phyloP scores from a whole-genome alignment of 306 rosid species.

The Echinosophora koreensis region DNA sequence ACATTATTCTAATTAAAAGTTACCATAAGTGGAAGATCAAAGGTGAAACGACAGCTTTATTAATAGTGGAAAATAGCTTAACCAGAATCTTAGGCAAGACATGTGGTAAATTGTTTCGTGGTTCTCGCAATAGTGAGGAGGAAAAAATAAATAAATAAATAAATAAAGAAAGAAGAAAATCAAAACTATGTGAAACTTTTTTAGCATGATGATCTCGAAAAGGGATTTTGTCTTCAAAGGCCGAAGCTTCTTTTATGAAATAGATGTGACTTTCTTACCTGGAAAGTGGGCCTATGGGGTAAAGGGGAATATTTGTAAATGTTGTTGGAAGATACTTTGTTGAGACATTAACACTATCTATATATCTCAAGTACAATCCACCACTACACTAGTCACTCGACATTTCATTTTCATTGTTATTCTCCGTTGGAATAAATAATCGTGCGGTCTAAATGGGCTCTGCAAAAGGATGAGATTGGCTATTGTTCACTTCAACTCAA shows the following conservation, averaged over 20 bases:
- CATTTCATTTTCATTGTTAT: constrained; percentile 12
- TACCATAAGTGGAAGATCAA: constrained; percentile 22
- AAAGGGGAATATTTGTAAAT: constrained; percentile 45
- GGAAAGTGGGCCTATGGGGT: constrained; percentile 48
- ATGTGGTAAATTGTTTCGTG: constrained; percentile 16
- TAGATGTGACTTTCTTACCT: constrained; percentile 52
- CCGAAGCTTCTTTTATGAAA: constrained; percentile 29
- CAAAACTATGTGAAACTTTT: constrained; percentile 13
- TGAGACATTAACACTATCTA: constrained; percentile 4
- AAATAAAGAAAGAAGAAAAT: neutral
- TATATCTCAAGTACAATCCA: neutral
- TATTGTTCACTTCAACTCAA: neutral
- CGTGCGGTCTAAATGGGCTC: constrained; percentile 45
- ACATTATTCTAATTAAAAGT: no score
- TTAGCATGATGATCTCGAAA: constrained; percentile 44
- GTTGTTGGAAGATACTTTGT: constrained; percentile 41
- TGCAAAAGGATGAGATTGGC: constrained; percentile 44
- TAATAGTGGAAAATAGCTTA: constrained; percentile 46
- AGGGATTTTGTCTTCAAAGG: constrained; percentile 51
- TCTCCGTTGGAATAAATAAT: constrained; percentile 34
- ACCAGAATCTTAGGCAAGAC: constrained; percentile 35
- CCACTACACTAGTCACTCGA: neutral
- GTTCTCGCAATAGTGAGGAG: constrained; percentile 13
- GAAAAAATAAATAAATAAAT: neutral
- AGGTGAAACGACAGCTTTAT: constrained; percentile 16